phyloP scores from a whole-genome alignment of 2,329 filamentous ascomycete genomes.

The Torrubiella hemipterigena region DNA sequence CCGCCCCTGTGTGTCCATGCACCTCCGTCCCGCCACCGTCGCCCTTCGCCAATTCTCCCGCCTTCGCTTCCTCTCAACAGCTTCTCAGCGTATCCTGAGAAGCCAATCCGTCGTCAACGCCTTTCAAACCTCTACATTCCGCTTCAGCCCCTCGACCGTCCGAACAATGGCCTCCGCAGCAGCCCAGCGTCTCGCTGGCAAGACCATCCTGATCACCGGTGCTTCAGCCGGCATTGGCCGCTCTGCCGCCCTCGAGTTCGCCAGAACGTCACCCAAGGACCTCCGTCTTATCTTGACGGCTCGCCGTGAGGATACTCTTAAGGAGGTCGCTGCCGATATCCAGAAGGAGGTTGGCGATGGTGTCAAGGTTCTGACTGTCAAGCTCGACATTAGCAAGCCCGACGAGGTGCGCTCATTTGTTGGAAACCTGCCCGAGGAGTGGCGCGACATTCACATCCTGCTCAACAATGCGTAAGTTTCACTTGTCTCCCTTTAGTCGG shows the following conservation, averaged over 20 bases:
- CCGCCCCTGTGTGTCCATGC: no score
- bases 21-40: no score
- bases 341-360: slow-evolving; percentile 62
- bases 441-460: slow-evolving; percentile 72
- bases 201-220: slow-evolving; percentile 85
- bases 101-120: no score
- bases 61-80: no score
- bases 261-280: slow-evolving; percentile 65
- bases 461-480: slow-evolving; percentile 85
- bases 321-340: slow-evolving; percentile 67
- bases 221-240: slow-evolving; percentile 87
- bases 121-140: background rate
- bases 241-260: slow-evolving; percentile 80
- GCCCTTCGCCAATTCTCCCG: slow-evolving; percentile 1
- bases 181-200: slow-evolving; percentile 77
- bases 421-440: slow-evolving; percentile 62
- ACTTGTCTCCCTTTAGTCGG: background rate
- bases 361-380: slow-evolving; percentile 70
- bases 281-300: slow-evolving; percentile 82
- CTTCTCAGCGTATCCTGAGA: no score
- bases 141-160: slow-evolving; percentile 4
- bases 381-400: slow-evolving; percentile 77
- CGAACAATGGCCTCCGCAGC: slow-evolving; percentile 44
- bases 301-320: slow-evolving; percentile 67
- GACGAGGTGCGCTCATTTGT: slow-evolving; percentile 66